These are phyloP conservation scores for Cryoendolithus antarcticus DNA, from an alignment of 2,329 filamentous ascomycete species.

Conservation along the genomic window DNA sequence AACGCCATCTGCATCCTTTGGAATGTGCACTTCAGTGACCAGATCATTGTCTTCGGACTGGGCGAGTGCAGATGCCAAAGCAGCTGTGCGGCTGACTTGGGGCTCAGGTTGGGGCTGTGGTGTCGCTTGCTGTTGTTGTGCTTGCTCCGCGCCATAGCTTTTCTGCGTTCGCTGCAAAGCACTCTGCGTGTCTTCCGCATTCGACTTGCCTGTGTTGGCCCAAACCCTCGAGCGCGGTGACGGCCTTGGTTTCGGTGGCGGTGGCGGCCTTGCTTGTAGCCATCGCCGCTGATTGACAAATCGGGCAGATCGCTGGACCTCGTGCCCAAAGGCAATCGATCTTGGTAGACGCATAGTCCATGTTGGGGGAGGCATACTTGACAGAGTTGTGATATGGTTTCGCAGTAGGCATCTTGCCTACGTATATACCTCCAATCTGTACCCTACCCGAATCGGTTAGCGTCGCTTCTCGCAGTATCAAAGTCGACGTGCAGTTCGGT, in stretches of 20 bases:
- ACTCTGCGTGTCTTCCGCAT: neutral
- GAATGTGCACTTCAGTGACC: conserved; percentile 48
- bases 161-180: conserved; percentile 2
- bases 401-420: too few relatives aligned
- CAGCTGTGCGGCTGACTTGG: conserved; percentile 1
- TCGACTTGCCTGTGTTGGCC: too few relatives aligned
- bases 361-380: too few relatives aligned
- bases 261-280: conserved; percentile 1
- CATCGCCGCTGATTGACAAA: conserved; percentile 6
- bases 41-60: conserved; percentile 36
- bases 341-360: neutral
- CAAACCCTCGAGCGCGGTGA: conserved; percentile 2
- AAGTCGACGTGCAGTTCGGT: too few relatives aligned
- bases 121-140: conserved; percentile 9
- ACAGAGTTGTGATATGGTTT: too few relatives aligned
- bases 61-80: conserved; percentile 31
- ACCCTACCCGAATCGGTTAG: too few relatives aligned
- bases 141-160: neutral
- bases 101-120: conserved; percentile 1
- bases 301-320: neutral
- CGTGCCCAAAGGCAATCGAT: conserved; percentile 1
- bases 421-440: too few relatives aligned
- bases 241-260: conserved; percentile 3
- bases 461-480: too few relatives aligned
- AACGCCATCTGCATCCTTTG: conserved; percentile 47